Base-by-base conservation (phyloP, 441 rosid species). In the Erysimum cheiri region DNA sequence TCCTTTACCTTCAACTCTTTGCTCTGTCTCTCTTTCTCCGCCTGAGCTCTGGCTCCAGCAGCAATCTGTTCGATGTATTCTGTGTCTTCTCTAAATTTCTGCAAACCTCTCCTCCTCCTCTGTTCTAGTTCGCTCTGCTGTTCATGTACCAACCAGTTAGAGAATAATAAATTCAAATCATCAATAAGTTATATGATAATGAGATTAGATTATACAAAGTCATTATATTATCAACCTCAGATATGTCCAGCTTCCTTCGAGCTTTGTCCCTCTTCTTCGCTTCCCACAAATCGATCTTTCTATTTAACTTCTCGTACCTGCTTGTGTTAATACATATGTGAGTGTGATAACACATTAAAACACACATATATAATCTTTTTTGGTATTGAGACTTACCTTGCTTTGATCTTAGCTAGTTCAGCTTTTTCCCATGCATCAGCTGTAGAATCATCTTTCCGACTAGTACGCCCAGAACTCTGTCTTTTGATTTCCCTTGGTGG, bases 401-500 rank as follows among this genome's bases (percentile, higher is more conserved):
- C 83, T 74, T 80, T 81, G 72, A 89, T 86, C 84, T 82, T 87
- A 24, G 71, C 82, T 67, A 85, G 55, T 76, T 89, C 79, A 52
- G 80, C 76, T 44, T 67, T 83, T 75, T 87, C 90, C 96, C 95
- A 88, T 17, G 77, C 76, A 60, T 87, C 88, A 43, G 95, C 96
- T 46, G 76, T n/a, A 46, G 72, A 35, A n/a, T 76, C 77, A 53
- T 72, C 80, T 53, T 60, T 63, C 73, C 49, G 78, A 70, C 31
- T 35, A 37, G 72, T 60, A 39, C 1, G 31, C 1, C 1, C 19
- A 33, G 67, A 43, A 70, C 31, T 75, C 60, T 64, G 70, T 32
- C 60, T 75, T 62, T 37, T 62, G 9, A 3, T 26, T 13, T 59
- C 80, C 8, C 31, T 65, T 28, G 72, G 59, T 37, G 76, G 80